These are phyloP conservation scores for Eustoma russellianum DNA, from an alignment of 257 asterid genomes.

Conservation along the genomic window DNA sequence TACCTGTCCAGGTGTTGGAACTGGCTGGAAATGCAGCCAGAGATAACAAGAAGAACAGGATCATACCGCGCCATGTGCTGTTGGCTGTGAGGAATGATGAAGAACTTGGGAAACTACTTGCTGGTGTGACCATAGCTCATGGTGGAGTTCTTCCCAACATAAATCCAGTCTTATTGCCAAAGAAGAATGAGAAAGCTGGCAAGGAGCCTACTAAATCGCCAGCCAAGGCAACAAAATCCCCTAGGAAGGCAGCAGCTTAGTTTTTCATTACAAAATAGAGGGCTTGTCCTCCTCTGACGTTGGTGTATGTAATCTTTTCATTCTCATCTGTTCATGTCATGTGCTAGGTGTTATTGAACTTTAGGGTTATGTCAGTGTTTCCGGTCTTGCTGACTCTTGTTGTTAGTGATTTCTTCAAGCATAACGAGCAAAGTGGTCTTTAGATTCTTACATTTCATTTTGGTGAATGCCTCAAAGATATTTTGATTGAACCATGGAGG, in stretches of 20 bases:
- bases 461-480: too few relatives aligned
- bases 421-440: too few relatives aligned
- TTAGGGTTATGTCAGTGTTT: not conserved
- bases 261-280: not conserved
- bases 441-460: too few relatives aligned
- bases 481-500: too few relatives aligned
- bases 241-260: slow-evolving; percentile 5
- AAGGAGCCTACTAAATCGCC: slow-evolving; percentile 4
- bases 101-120: slow-evolving; percentile 5
- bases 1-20: slow-evolving; percentile 3
- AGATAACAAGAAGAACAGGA: slow-evolving; percentile 8
- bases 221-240: slow-evolving; percentile 8
- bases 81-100: slow-evolving; percentile 4
- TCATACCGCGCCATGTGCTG: slow-evolving; percentile 4
- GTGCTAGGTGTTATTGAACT: not conserved
- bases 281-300: not conserved
- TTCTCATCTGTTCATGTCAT: not conserved
- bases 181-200: slow-evolving; percentile 7
- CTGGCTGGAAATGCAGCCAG: slow-evolving; percentile 10
- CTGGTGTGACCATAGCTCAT: slow-evolving; percentile 7
- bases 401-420: too few relatives aligned
- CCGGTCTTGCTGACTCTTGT: not conserved
- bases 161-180: slow-evolving; percentile 7
- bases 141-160: slow-evolving; percentile 10
- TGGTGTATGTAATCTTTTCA: slow-evolving; percentile 1